Conservation (phyloP, 1,284 basidiomycete genomes). For the Omphalotus olearius region DNA sequence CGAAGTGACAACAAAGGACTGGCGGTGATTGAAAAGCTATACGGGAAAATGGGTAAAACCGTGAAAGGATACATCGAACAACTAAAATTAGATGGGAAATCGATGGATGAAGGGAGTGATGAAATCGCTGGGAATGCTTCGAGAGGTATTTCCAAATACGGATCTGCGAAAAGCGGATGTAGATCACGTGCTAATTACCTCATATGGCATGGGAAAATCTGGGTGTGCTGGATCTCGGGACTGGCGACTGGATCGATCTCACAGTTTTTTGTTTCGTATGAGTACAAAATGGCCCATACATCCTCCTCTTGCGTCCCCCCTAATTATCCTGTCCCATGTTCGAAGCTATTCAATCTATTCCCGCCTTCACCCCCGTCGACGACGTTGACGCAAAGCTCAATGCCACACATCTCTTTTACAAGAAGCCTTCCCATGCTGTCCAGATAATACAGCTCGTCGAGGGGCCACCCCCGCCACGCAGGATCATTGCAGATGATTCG, state of each 20-base stretch:
- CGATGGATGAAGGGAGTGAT: slow-evolving; percentile 9
- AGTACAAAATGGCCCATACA: slow-evolving; percentile 21
- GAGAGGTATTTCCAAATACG: slow-evolving; percentile 1
- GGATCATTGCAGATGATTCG: slow-evolving; percentile 37
- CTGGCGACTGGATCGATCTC: slow-evolving; percentile 19
- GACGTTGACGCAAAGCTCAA: slow-evolving; percentile 30
- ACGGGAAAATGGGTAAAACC: slow-evolving; percentile 2
- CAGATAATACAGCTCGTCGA: slow-evolving; percentile 75
- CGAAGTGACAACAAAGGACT: background rate
- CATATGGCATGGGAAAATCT: slow-evolving; percentile 29
- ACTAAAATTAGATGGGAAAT: slow-evolving; percentile 18
- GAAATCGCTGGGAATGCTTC: slow-evolving; percentile 9
- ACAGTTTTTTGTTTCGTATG: slow-evolving; percentile 13
- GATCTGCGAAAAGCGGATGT: slow-evolving; percentile 4
- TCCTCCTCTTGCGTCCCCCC: slow-evolving; percentile 9
- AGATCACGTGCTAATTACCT: slow-evolving; percentile 9
- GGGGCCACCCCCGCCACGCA: slow-evolving; percentile 51
- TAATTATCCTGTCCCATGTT: slow-evolving; percentile 14
- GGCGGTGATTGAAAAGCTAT: slow-evolving; percentile 4
- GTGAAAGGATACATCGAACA: slow-evolving; percentile 14
- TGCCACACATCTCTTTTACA: slow-evolving; percentile 41
- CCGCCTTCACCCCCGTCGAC: slow-evolving; percentile 20
- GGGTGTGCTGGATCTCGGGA: slow-evolving; percentile 19
- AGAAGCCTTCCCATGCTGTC: slow-evolving; percentile 43
- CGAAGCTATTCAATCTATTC: slow-evolving; percentile 17